phyloP scores from a whole-genome alignment of 2,329 filamentous ascomycete genomes.

The Fusarium haematococcum region DNA sequence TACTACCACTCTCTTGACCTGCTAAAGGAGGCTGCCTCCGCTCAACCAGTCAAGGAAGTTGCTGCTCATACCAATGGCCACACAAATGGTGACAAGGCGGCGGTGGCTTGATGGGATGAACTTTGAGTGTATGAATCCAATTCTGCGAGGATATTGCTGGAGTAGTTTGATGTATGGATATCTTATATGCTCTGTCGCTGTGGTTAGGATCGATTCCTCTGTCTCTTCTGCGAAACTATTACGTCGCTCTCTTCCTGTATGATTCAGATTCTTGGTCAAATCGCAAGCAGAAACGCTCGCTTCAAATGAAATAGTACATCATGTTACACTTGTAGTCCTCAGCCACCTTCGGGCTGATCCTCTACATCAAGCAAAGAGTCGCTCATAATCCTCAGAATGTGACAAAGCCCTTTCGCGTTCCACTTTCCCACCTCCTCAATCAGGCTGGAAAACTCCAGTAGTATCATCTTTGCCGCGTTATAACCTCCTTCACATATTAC shows the following conservation, averaged over 20 bases:
- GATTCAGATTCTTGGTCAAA: background rate
- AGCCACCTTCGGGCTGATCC: background rate
- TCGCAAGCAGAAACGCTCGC: background rate
- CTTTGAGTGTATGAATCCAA: background rate
- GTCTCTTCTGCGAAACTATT: background rate
- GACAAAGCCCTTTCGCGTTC: background rate
- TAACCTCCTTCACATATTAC: background rate
- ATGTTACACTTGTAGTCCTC: background rate
- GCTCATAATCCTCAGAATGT: background rate
- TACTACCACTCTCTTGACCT: conserved; percentile 16
- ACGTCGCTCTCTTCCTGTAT: background rate
- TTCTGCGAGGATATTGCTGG: background rate
- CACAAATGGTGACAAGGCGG: background rate
- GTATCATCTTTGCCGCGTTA: background rate
- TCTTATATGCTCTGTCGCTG: background rate
- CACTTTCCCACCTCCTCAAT: background rate
- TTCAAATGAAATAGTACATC: background rate
- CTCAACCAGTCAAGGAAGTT: background rate
- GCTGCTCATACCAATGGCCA: background rate
- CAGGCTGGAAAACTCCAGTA: background rate
- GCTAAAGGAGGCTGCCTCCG: background rate
- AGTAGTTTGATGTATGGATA: background rate
- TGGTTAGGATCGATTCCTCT: background rate
- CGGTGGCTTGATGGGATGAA: background rate
- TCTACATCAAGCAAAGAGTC: background rate